Base-by-base conservation (phyloP, 129 eudicot species). In the Escallonia herrerae region DNA sequence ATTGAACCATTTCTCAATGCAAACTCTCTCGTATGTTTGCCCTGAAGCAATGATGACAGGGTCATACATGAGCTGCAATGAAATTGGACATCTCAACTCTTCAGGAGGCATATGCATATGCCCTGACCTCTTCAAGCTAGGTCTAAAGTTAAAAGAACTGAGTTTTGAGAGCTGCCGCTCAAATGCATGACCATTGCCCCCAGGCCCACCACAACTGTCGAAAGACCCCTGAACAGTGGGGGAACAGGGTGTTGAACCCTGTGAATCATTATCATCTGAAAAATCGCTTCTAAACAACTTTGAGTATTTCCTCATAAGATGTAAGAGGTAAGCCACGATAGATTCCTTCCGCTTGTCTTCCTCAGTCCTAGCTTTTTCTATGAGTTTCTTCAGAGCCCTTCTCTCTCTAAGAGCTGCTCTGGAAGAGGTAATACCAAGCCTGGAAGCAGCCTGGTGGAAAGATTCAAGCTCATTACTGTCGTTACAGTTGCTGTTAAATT, bases 11-110 rank as follows among this genome's bases (percentile, higher is more conserved):
- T 94, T 94, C 76, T 94, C 99, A 3, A 94, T 94, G 74, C 99
- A 94, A 68, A 89, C 70, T 60, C 91, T 78, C 81, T 94, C 99
- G 41, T 94, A 89, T 37, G 99, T 89, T 75, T 94, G 99, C 58
- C 99, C 99, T 7, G 99, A 94, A 9, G 99, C 87, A 12, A 94
- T 84, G 40, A 94, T 94, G 11, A 94, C 99, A 4, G 99, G 99
- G 46, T 94, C 97, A 47, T 84, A 86, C 99, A 94, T 94, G 67
- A 94, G 95, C 73, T 94, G 99, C 70, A 94, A 84, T 6, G 99
- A 94, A 41, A 94, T 94, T 3, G 99, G 99, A 72, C 99, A 94
- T 74, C 99, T 70, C 63, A 94, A 62, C 76, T 89, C 99, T 73
- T 94, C 97, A 0, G 99, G 99, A 48, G 99, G 99, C 41, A 94